These are phyloP conservation scores for Acanthamoeba lenticulata DNA, from an alignment of 208 protist genomes.

Conservation along the genomic window DNA sequence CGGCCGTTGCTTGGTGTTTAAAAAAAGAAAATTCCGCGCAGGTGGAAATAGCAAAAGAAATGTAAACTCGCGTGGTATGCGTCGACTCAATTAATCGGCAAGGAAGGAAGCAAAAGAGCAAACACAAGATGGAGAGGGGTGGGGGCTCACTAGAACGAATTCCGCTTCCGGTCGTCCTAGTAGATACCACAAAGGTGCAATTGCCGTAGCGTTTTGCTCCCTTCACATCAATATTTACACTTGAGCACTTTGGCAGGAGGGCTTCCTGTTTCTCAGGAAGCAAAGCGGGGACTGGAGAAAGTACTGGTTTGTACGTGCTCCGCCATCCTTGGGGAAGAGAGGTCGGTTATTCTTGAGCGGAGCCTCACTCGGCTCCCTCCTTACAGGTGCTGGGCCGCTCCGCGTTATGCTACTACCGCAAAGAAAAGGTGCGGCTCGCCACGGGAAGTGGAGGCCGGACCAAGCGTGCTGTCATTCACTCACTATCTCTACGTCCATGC, in stretches of 20 bases:
- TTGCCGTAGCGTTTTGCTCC: not conserved
- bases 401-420: slow-evolving; percentile 2
- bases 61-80: not conserved
- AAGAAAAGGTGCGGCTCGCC: not conserved
- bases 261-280: not conserved
- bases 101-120: not conserved
- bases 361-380: not conserved
- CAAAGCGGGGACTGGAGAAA: not conserved
- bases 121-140: not conserved
- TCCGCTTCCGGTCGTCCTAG: not conserved
- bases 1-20: not conserved
- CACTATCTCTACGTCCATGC: not conserved
- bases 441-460: too few species aligned
- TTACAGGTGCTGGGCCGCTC: not conserved
- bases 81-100: not conserved
- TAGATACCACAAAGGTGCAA: not conserved
- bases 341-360: not conserved
- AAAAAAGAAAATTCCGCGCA: not conserved
- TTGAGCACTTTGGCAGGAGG: not conserved
- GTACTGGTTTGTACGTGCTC: slow-evolving; percentile 32
- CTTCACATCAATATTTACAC: not conserved
- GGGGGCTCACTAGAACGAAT: not conserved
- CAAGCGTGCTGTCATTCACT: not conserved
- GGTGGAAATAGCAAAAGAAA: not conserved
- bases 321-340: not conserved